These are phyloP conservation scores for Vaccinium corymbosum DNA, from an alignment of 148 eudicot species.

Conservation along the genomic window DNA sequence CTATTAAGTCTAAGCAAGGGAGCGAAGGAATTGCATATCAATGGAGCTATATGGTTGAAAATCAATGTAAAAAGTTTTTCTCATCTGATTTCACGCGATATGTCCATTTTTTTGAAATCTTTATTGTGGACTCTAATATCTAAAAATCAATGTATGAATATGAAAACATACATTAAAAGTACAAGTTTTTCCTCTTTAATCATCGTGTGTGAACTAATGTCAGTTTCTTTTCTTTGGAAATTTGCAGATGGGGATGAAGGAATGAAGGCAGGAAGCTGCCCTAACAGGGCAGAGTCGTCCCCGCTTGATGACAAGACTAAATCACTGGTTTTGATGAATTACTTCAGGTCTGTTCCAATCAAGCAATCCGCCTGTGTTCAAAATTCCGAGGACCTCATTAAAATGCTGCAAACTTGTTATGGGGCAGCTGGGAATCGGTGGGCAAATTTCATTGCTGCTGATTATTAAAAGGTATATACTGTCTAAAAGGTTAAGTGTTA, in stretches of 20 bases:
- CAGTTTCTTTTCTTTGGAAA: not conserved
- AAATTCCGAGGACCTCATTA: conserved; percentile 41
- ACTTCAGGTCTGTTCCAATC: conserved; percentile 42
- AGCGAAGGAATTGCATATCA: conserved; percentile 19
- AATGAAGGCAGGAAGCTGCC: conserved; percentile 53
- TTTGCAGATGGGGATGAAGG: conserved; percentile 67
- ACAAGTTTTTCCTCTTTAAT: not conserved
- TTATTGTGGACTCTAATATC: not conserved
- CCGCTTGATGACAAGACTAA: conserved; percentile 44
- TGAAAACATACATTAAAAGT: not conserved
- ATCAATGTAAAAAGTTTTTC: not conserved
- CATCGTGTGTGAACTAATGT: not conserved
- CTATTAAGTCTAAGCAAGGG: conserved; percentile 48
- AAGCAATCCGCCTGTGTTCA: conserved; percentile 46
- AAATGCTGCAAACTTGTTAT: conserved; percentile 58
- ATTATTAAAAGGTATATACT: conserved; percentile 58
- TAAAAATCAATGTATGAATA: not conserved
- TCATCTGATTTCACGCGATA: not conserved
- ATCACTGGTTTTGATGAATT: conserved; percentile 64
- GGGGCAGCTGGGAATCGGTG: conserved; percentile 58
- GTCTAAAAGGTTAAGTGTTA: not conserved
- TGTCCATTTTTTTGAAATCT: not conserved
- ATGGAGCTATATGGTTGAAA: conserved; percentile 13
- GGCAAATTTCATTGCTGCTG: conserved; percentile 81
- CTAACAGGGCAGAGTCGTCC: conserved; percentile 58